These are phyloP conservation scores for Murraya koenigii DNA, from an alignment of 345 rosid species.

Conservation along the genomic window DNA sequence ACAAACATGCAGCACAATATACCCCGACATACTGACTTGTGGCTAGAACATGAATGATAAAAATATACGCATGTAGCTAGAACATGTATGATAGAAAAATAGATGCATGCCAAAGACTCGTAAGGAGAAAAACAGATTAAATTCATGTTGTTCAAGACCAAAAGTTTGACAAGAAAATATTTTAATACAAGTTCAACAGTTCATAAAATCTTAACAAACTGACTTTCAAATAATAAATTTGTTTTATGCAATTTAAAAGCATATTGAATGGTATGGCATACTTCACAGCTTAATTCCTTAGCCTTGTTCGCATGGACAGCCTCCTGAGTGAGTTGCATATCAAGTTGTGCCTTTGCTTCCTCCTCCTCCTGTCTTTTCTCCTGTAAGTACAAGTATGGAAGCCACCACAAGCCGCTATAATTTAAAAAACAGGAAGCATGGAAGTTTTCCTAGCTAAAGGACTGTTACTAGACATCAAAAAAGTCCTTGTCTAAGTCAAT, in stretches of 20 bases:
- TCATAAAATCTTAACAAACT: not conserved
- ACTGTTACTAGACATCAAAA: not conserved
- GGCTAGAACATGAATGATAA: not conserved
- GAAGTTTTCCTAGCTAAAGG: not conserved
- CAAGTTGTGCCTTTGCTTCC: constrained; percentile 44
- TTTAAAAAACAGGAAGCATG: constrained; percentile 1
- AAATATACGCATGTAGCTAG: not conserved
- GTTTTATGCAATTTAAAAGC: not conserved
- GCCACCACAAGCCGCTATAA: not conserved
- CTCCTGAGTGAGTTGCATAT: constrained; percentile 52
- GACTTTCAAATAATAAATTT: constrained; percentile 4
- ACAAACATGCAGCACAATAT: not conserved
- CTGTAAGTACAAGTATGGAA: constrained; percentile 29
- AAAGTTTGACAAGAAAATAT: not conserved
- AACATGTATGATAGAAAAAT: not conserved
- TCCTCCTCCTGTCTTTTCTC: constrained; percentile 59
- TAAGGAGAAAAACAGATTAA: not conserved
- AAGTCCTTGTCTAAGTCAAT: not conserved
- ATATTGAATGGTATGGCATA: constrained; percentile 21
- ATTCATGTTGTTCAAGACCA: not conserved
- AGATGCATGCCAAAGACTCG: not conserved
- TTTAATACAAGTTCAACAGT: not conserved
- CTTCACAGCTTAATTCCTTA: constrained; percentile 60
- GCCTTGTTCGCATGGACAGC: constrained; percentile 56
- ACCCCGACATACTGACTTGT: not conserved